Conservation (phyloP, 352 stramenopile genomes). For the Ophiocytium majus region DNA sequence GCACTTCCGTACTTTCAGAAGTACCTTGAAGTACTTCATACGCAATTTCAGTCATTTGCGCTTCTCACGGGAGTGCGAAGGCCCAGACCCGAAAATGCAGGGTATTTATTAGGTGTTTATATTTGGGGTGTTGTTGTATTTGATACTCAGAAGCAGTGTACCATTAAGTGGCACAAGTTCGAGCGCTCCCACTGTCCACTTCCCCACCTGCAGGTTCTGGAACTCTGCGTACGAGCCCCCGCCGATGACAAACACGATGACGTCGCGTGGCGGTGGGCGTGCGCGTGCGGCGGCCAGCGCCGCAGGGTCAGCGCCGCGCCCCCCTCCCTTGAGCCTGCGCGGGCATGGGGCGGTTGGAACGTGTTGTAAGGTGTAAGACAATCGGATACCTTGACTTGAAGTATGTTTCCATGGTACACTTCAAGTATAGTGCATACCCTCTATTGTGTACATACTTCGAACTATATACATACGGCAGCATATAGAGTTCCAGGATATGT, state of each 20-base stretch:
- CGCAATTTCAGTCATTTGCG: too few species aligned
- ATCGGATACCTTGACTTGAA: not conserved
- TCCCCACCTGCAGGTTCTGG: conserved; percentile 78
- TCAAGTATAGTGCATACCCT: not conserved
- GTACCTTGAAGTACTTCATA: too few species aligned
- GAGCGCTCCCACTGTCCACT: too few species aligned
- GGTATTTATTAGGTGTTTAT: too few species aligned
- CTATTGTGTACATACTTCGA: not conserved
- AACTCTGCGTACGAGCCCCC: conserved; percentile 79
- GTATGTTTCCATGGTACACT: not conserved
- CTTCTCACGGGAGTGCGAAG: too few species aligned
- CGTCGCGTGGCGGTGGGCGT: conserved; percentile 63
- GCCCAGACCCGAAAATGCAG: too few species aligned
- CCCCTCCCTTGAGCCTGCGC: conserved; percentile 62
- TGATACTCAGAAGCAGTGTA: too few species aligned
- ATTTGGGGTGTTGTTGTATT: too few species aligned
- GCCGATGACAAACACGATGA: conserved; percentile 78
- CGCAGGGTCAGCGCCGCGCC: conserved; percentile 58
- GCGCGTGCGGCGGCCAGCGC: conserved; percentile 52
- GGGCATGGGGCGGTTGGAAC: not conserved
- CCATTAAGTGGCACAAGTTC: too few species aligned
- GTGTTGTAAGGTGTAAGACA: not conserved
- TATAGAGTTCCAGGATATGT: too few species aligned
- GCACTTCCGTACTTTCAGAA: too few species aligned
- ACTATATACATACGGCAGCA: not conserved